Percentiles rank a stretch among this genome's conserved stretches.
These are phyloP conservation scores for Exophiala dermatitidis DNA, from an alignment of 2,329 filamentous ascomycete genomes.

Conservation along the genomic window DNA sequence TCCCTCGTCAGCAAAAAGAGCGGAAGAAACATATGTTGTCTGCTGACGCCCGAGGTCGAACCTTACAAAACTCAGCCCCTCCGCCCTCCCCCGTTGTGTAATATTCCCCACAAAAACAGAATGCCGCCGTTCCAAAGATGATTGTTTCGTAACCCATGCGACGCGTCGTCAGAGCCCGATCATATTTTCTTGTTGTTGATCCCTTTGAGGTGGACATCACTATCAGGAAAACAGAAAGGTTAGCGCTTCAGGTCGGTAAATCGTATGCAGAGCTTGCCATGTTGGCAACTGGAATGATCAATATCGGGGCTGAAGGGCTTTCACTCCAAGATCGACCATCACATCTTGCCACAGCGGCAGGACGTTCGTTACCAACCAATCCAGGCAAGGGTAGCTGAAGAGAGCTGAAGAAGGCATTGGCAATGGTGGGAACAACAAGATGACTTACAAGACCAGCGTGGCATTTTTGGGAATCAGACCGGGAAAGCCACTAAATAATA, in stretches of 20 bases:
- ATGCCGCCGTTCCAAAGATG: conserved; percentile 4
- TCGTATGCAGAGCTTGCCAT: no score
- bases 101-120: background rate
- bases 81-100: background rate
- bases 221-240: conserved; percentile 29
- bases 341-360: no score
- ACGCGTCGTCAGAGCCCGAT: background rate
- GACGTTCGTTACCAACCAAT: no score
- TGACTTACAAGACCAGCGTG: conserved; percentile 74
- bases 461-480: conserved; percentile 67
- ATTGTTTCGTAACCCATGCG: background rate
- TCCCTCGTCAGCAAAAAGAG: background rate
- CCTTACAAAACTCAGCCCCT: background rate
- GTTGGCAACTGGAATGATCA: no score
- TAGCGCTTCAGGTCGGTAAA: no score
- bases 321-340: no score
- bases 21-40: background rate
- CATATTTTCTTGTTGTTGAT: conserved; percentile 42
- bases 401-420: conserved; percentile 2
- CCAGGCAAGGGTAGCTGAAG: no score
- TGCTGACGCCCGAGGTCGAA: background rate
- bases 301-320: no score
- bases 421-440: conserved; percentile 15
- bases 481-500: conserved; percentile 60
- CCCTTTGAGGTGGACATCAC: conserved; percentile 62